Conservation (phyloP, 2,329 filamentous ascomycete species). For the Chaetomiaceae sp. region DNA sequence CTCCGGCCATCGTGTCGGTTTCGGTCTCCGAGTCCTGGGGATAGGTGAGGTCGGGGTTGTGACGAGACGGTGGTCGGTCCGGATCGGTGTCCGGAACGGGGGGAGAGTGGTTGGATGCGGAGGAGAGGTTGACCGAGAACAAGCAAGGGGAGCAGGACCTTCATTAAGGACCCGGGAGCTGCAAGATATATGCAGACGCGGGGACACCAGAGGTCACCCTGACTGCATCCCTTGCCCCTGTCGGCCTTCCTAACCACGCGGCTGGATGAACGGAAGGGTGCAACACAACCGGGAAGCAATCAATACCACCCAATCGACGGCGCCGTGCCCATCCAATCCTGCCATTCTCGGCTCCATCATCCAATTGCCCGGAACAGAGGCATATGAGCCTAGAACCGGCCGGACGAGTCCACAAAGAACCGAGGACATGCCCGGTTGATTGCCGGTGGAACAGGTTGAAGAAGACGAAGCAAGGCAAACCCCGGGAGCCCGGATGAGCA, state of each 20-base stretch:
- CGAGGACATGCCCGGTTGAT: not conserved
- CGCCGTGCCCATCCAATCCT: not conserved
- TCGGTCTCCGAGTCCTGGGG: not conserved
- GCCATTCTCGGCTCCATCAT: constrained; percentile 4
- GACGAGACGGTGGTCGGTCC: not conserved
- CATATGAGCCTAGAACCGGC: constrained; percentile 11
- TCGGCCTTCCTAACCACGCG: constrained; percentile 1
- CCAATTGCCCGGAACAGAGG: constrained; percentile 18
- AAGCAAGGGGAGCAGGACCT: not conserved
- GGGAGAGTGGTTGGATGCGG: not conserved
- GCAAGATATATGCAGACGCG: constrained; percentile 3
- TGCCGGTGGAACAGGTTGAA: not conserved
- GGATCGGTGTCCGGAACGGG: not conserved
- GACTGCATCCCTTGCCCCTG: not conserved
- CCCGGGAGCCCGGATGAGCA: not conserved
- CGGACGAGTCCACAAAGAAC: constrained; percentile 7
- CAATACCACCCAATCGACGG: constrained; percentile 4
- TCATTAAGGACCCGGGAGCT: not conserved
- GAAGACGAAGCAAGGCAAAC: not conserved
- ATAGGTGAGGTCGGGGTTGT: not conserved
- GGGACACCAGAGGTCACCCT: not conserved
- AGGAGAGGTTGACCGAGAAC: not conserved
- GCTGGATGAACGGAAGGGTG: constrained; percentile 11
- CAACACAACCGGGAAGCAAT: constrained; percentile 1
- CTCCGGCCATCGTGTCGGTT: constrained; percentile 36